These are phyloP conservation scores for Multifurca ochricompacta DNA, from an alignment of 768 basidiomycete species.

Conservation along the genomic window DNA sequence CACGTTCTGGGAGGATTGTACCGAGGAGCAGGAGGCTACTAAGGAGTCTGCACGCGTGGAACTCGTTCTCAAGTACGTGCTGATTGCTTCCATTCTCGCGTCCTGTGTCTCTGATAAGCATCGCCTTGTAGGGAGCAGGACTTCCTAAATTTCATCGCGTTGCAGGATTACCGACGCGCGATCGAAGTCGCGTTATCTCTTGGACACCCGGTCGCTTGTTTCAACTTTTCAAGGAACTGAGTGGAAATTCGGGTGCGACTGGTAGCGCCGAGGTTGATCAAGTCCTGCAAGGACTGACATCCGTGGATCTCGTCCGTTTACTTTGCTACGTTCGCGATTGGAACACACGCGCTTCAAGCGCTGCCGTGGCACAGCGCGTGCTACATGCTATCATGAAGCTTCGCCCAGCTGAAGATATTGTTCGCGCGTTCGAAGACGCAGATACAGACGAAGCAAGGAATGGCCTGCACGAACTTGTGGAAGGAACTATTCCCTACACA, in stretches of 20 bases:
- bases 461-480: slow-evolving; percentile 64
- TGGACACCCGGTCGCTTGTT: slow-evolving; percentile 89
- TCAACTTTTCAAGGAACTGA: slow-evolving; percentile 64
- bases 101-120: background rate
- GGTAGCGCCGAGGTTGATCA: slow-evolving; percentile 71
- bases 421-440: slow-evolving; percentile 45
- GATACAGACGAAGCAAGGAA: slow-evolving; percentile 19
- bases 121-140: slow-evolving; percentile 77
- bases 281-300: slow-evolving; percentile 64
- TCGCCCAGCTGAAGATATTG: slow-evolving; percentile 65
- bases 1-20: slow-evolving; percentile 95
- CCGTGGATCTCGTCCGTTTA: slow-evolving; percentile 71
- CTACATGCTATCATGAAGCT: slow-evolving; percentile 76
- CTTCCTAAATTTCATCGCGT: slow-evolving; percentile 78
- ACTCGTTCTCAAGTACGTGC: slow-evolving; percentile 69
- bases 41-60: slow-evolving; percentile 66
- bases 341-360: slow-evolving; percentile 93
- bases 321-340: slow-evolving; percentile 80
- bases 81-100: background rate
- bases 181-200: slow-evolving; percentile 89
- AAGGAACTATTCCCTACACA: slow-evolving; percentile 87
- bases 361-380: slow-evolving; percentile 75
- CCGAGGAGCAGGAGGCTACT: slow-evolving; percentile 71
- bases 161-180: slow-evolving; percentile 86
- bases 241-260: slow-evolving; percentile 38